phyloP scores from a whole-genome alignment of 2,329 filamentous ascomycete genomes.

The Blastomyces gilchristii region DNA sequence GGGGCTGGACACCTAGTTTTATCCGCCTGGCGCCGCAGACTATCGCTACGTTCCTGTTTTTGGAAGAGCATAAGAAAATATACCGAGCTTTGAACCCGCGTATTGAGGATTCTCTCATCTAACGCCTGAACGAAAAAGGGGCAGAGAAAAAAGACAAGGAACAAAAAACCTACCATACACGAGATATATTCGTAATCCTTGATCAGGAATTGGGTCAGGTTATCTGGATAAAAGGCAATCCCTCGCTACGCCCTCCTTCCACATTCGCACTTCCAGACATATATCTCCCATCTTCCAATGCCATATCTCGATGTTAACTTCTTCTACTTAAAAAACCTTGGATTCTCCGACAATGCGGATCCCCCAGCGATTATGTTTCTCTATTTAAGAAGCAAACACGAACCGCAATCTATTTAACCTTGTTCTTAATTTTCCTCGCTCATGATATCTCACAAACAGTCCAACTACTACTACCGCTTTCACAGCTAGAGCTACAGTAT shows the following conservation, averaged over 20 bases:
- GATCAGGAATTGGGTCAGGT: neutral
- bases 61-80: slow-evolving; percentile 58
- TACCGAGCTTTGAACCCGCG: slow-evolving; percentile 39
- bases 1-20: slow-evolving; percentile 58
- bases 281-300: neutral
- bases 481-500: too few species aligned
- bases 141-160: neutral
- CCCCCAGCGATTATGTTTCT: neutral
- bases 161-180: neutral
- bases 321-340: neutral
- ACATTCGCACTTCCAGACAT: neutral
- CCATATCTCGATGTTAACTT: neutral
- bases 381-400: neutral
- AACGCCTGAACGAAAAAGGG: neutral
- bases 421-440: neutral
- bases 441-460: too few species aligned
- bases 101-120: slow-evolving; percentile 46
- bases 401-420: neutral
- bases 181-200: neutral
- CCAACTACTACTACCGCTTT: too few species aligned
- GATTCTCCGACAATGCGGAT: neutral
- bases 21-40: slow-evolving; percentile 56
- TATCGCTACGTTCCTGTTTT: slow-evolving; percentile 55
- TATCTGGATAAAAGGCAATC: too few species aligned
- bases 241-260: neutral